Conservation (phyloP, 2,329 filamentous ascomycete species). For the Epichloe sibirici region DNA sequence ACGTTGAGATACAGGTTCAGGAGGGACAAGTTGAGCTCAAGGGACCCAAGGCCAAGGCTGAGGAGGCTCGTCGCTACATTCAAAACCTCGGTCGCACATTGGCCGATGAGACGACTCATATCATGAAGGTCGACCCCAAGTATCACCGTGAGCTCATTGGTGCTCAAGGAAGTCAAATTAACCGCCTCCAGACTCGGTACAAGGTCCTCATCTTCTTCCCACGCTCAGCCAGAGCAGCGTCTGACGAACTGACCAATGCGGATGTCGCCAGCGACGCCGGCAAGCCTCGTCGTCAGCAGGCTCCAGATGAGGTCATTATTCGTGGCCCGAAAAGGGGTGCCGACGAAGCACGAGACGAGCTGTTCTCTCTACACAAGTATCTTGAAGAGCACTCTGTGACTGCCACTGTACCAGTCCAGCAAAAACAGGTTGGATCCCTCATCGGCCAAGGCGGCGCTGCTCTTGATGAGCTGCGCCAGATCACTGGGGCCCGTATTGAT, state of each 20-base stretch:
- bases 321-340: conserved; percentile 88
- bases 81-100: conserved; percentile 65
- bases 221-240: conserved; percentile 42
- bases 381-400: conserved; percentile 76
- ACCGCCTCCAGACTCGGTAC: conserved; percentile 84
- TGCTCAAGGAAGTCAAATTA: conserved; percentile 74
- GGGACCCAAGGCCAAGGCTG: conserved; percentile 88
- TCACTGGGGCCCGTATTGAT: conserved; percentile 81
- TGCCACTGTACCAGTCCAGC: conserved; percentile 71
- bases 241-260: conserved; percentile 58
- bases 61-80: conserved; percentile 75
- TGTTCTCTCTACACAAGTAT: conserved; percentile 79
- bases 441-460: conserved; percentile 85
- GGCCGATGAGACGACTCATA: conserved; percentile 80
- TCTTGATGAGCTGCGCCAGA: conserved; percentile 78
- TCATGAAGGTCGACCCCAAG: conserved; percentile 82
- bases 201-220: conserved; percentile 95
- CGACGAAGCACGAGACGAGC: conserved; percentile 82
- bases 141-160: conserved; percentile 93
- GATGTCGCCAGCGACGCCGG: conserved; percentile 59
- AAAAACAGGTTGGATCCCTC: conserved; percentile 83
- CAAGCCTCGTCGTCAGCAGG: conserved; percentile 58
- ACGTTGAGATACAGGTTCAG: conserved; percentile 73
- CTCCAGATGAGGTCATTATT: conserved; percentile 77
- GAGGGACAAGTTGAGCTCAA: conserved; percentile 93